phyloP scores from a whole-genome alignment of 371 early-diverging fungal species.

The Nematocida ausubeli region DNA sequence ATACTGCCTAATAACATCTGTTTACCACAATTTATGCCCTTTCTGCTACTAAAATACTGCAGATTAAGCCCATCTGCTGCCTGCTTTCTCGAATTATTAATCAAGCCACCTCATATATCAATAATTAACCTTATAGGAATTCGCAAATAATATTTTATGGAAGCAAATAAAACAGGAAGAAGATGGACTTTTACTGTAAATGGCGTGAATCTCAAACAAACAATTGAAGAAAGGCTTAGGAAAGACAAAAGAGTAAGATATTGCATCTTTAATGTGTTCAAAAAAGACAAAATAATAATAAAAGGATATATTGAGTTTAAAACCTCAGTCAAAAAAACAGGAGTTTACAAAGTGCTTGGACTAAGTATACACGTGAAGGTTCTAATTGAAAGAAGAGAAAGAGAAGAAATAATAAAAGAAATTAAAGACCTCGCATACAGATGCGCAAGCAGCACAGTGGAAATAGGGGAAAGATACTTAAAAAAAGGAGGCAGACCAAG shows the following conservation, averaged over 20 bases:
- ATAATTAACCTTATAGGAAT: no score
- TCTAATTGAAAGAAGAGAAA: neutral
- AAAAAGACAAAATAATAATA: neutral
- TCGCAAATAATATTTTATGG: no score
- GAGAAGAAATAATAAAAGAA: conserved; percentile 41
- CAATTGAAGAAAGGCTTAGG: neutral
- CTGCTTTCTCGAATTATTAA: no score
- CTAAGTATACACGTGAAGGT: neutral
- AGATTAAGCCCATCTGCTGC: no score
- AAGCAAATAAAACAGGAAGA: conserved; percentile 44
- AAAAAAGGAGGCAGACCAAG: conserved; percentile 48
- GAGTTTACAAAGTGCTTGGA: conserved; percentile 33
- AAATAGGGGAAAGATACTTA: conserved; percentile 37
- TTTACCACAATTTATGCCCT: no score
- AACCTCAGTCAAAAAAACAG: conserved; percentile 39
- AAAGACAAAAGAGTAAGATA: conserved; percentile 18
- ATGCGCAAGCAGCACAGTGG: neutral
- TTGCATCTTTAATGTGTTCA: neutral
- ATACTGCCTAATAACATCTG: no score
- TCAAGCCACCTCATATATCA: no score
- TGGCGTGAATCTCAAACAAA: no score
- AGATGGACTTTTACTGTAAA: conserved; percentile 29
- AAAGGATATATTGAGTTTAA: conserved; percentile 41
- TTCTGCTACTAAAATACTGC: no score
- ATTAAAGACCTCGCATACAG: neutral